Conservation (phyloP, 2,329 filamentous ascomycete genomes). For the Xylariomycetidae sp. region DNA sequence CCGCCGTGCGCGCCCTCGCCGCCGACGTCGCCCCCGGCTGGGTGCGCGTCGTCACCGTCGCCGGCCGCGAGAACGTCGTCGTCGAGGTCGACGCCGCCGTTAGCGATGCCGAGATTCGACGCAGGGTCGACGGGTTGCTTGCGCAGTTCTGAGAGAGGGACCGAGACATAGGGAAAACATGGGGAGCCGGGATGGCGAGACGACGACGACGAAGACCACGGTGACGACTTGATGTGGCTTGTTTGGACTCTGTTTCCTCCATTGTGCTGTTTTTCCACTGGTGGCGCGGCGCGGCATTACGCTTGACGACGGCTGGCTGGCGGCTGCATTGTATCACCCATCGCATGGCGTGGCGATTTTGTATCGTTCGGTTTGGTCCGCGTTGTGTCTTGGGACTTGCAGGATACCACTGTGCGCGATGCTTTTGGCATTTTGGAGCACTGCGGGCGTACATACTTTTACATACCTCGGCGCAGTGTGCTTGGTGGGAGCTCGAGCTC, state of each 20-base stretch:
- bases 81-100: conserved; percentile 37
- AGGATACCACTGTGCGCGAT: conserved; percentile 8
- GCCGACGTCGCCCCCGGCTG: conserved; percentile 51
- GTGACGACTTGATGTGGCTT: not conserved
- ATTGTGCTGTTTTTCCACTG: conserved; percentile 2
- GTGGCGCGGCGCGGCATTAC: conserved; percentile 3
- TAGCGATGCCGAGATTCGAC: conserved; percentile 29
- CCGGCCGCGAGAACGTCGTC: conserved; percentile 51
- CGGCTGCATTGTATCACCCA: no score
- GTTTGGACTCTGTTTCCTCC: conserved; percentile 1
- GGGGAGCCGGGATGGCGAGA: no score
- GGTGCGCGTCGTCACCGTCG: conserved; percentile 46
- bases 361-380: not conserved
- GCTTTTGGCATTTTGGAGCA: conserved; percentile 1
- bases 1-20: conserved; percentile 46
- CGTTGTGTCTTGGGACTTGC: conserved; percentile 5
- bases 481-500: no score
- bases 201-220: no score
- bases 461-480: conserved; percentile 1
- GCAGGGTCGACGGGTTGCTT: conserved; percentile 17
- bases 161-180: no score
- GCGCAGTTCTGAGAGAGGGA: conserved; percentile 7
- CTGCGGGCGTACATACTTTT: conserved; percentile 6
- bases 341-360: conserved; percentile 2
- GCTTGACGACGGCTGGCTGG: not conserved